Base-by-base conservation (phyloP, 345 rosid species). In the Eucalyptus victrix region DNA sequence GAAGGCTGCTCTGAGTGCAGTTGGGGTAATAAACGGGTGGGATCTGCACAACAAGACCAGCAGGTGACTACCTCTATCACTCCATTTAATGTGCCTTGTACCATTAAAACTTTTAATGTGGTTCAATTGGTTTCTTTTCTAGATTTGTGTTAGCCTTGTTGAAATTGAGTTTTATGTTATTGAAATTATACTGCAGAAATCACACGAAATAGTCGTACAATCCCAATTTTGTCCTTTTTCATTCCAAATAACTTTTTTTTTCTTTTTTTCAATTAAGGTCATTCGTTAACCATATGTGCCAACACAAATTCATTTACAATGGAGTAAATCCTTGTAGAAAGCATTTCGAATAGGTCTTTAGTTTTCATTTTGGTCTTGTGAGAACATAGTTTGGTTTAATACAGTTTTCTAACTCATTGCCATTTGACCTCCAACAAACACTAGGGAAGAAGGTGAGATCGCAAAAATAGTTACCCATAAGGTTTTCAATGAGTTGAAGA, bases 401-500 rank as follows among this genome's bases (percentile, higher is more conserved):
- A 4, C 3, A n/a, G 0, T 65, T 65, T 65, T 65, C 72, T 65
- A 7, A 65, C 72, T n/a, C 72, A 7, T 65, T 65, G 19, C 19
- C 19, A 6, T 15, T 65, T 65, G 19, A 14, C 34, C 19, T 65
- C 19, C 10, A n/a, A 4, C 72, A 65, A n/a, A n/a, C 72, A 15
- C 3, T n/a, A 65, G 72, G 72, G 0, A n/a, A 65, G 72, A 65
- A 65, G 72, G 72, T 7, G 11, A 65, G 72, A 6, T 65, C 0
- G 10, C 6, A 1, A 65, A 65, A n/a, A 15, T 0, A 0, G 0
- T 65, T 4, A 65, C 37, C 3, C 19, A 15, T 0, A 3, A 14
- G 37, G 37, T n/a, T 65, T n/a, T 65, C 19, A 65, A 7, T 4
- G 37, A 65, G 3, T 65, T 65, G 72, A 65, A 65, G 0, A 65